Base-by-base conservation (phyloP, 2,329 filamentous ascomycete species). In the Talaromyces sp. region DNA sequence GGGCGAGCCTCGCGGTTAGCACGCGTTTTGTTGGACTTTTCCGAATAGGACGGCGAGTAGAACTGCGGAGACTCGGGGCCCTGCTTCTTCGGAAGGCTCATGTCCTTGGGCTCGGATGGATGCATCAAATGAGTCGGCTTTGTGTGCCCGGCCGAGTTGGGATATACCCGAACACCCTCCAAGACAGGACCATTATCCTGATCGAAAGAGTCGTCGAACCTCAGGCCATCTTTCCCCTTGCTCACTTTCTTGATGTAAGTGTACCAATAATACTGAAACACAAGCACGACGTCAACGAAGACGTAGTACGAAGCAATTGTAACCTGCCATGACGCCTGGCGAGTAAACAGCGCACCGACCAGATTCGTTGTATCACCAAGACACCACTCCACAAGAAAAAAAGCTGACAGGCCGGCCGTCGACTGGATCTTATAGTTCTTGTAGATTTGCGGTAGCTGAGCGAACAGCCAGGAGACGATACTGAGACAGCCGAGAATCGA, bases 401-500 rank as follows among this genome's bases (percentile, higher is more conserved):
- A 86, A 61, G 86, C 81, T 4, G 84, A 87, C 41, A 89, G 70
- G 0, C 86, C 86, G 1, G 85, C 85, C 0, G 86, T 87, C 12
- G 85, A 88, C 67, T 85, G 80, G 21, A 87, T 71, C 57, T 79
- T 78, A 69, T 85, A 84, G 69, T 89, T 89, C 75, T 88, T 88
- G 75, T 84, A 86, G 63, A 89, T 87, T 67, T 89, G 86, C 1
- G 86, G 86, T 29, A 88, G 75, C 70, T 88, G 86, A 12, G 86
- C 86, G 69, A 88, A 89, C 2, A 89, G 79, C 86, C 86, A 89
- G 50, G 85, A 83, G 56, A 86, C 66, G 62, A 89, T 88, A 67
- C 85, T 88, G 62, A 85, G 74, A 0, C 79, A 80, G 21, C 86
- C 86, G 57, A 88, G 77, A 2, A 81, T 63, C 6, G 83, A 85